Base-by-base conservation (phyloP, 345 rosid species). In the Acer yangbiense region DNA sequence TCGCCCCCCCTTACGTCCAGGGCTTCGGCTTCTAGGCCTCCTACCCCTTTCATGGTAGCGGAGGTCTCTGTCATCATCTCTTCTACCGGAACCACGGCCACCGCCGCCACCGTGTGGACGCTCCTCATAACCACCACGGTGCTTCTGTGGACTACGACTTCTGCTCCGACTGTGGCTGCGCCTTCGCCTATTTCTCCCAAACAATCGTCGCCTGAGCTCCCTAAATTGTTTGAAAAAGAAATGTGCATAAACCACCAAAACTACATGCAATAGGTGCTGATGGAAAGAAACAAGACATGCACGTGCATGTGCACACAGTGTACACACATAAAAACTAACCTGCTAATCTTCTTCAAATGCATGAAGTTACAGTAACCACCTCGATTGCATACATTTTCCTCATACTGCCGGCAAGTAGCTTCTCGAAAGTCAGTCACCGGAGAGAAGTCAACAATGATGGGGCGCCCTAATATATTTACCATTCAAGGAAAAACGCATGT, bases 361-460 rank as follows among this genome's bases (percentile, higher is more conserved):
- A 87, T 87, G 77, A 89, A 89, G 78, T 89, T 89, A 85, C 92
- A 89, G 69, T 87, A 87, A 39, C 90, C 90, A 68, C 90, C 90
- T 65, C 87, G 81, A 65, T 86, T 87, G 78, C 92, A 89, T 0
- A 78, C 87, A 69, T 85, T 89, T 80, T 89, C 90, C 83, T 89
- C 90, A n/a, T 86, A 87, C 60, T 86, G 89, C 79, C 90, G 76
- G 73, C 92, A 89, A 7, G 90, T 89, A 13, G 90, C 92, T 83
- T 85, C 90, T 3, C 90, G 87, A 78, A 87, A 87, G 74, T 87
- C 92, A 6, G 89, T 83, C 41, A 87, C 90, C 0, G 92, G 86
- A 11, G 87, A 88, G 75, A 83, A 88, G 70, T 85, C 88, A 18
- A 80, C 88, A 72, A 88, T 86, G 76, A 86, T 88, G 8, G 88